phyloP scores from a whole-genome alignment of 257 asterid genomes.

The Thymus quinquecostatus region DNA sequence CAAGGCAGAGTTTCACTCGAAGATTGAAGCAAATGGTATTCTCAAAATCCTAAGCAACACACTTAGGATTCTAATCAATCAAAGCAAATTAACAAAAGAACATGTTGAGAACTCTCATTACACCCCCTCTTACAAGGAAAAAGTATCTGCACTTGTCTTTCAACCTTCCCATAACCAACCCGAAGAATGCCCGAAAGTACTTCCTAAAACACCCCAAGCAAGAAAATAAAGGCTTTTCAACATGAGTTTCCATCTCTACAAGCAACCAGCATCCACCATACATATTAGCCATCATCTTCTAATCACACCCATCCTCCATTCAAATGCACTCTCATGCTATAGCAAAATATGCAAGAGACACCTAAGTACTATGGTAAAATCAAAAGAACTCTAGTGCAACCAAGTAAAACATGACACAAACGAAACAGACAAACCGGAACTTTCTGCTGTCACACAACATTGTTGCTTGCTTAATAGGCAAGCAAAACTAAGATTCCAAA shows the following conservation, averaged over 20 bases:
- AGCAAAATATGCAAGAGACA: constrained; percentile 32
- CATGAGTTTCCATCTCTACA: constrained; percentile 45
- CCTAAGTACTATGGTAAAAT: not conserved
- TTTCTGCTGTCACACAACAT: constrained; percentile 29
- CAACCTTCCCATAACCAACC: constrained; percentile 47
- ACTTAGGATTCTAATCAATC: constrained; percentile 11
- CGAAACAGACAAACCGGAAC: constrained; percentile 35
- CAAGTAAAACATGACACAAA: constrained; percentile 35
- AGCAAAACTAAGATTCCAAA: constrained; percentile 66
- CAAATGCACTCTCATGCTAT: constrained; percentile 35
- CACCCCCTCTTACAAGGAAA: constrained; percentile 49
- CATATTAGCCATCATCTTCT: constrained; percentile 31
- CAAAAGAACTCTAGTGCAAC: constrained; percentile 37
- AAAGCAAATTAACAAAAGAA: constrained; percentile 18
- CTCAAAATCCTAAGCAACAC: constrained; percentile 23
- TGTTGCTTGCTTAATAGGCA: constrained; percentile 58
- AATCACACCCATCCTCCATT: not conserved
- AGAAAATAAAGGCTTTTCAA: constrained; percentile 40
- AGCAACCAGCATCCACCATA: constrained; percentile 38
- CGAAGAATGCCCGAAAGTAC: constrained; percentile 38
- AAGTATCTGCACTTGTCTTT: constrained; percentile 48
- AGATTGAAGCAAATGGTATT: constrained; percentile 12
- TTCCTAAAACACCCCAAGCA: constrained; percentile 37
- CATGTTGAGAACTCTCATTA: constrained; percentile 29
- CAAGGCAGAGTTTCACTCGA: not conserved